phyloP scores from a whole-genome alignment of 768 basidiomycete genomes.

The Stropharia rugosoannulata region DNA sequence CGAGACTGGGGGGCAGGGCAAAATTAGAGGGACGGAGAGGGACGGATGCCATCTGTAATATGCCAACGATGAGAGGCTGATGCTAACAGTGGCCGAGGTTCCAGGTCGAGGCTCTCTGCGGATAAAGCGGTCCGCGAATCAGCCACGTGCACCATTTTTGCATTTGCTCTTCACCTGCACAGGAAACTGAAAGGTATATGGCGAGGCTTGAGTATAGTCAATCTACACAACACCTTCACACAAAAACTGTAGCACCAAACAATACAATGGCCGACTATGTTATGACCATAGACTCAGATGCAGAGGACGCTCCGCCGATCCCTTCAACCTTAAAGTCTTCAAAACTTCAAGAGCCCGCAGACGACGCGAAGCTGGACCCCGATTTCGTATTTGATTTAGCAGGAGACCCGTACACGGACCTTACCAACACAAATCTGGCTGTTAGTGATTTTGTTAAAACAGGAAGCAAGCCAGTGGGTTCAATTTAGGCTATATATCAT shows the following conservation, averaged over 20 bases:
- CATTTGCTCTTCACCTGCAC: background rate
- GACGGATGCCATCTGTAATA: too few relatives aligned
- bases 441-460: conserved; percentile 60
- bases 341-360: conserved; percentile 29
- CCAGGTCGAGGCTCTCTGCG: background rate
- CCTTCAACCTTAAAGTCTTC: conserved; percentile 19
- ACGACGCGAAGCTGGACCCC: conserved; percentile 70
- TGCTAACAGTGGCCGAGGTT: too few relatives aligned
- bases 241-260: background rate
- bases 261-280: conserved; percentile 61
- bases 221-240: background rate
- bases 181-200: too few relatives aligned
- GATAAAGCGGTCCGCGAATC: background rate
- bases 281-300: conserved; percentile 83
- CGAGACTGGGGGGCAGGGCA: too few relatives aligned
- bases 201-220: background rate
- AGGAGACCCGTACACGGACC: conserved; percentile 66
- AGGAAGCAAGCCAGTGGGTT: conserved; percentile 60
- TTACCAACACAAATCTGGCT: conserved; percentile 39
- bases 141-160: conserved; percentile 10
- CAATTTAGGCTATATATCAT: conserved; percentile 2
- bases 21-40: too few relatives aligned
- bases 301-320: conserved; percentile 44
- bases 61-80: too few relatives aligned
- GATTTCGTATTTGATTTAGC: conserved; percentile 81